phyloP scores from a whole-genome alignment of 495 filamentous ascomycete genomes.

The Podospora pseudoanserina region DNA sequence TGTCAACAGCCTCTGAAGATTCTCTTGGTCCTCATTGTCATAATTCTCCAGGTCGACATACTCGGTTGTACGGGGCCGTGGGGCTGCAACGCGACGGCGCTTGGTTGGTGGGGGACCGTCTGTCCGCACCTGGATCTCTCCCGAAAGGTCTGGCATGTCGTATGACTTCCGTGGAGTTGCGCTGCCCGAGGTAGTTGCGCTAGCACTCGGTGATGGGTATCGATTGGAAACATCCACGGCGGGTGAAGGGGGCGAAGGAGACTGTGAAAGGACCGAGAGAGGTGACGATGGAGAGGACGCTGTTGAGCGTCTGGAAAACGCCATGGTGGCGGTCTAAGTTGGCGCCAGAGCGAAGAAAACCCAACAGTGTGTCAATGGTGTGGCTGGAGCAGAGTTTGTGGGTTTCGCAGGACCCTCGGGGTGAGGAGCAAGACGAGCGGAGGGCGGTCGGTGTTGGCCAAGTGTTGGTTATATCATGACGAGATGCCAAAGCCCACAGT shows the following conservation, averaged over 20 bases:
- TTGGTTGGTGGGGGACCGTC: slow-evolving; percentile 67
- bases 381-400: not conserved
- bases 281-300: slow-evolving; percentile 48
- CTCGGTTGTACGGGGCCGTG: slow-evolving; percentile 69
- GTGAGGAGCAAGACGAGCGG: slow-evolving; percentile 1
- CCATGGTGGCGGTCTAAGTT: slow-evolving; percentile 18
- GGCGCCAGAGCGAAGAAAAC: not conserved
- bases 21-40: slow-evolving; percentile 40
- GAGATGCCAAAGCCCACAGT: not conserved
- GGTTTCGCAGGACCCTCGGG: not conserved
- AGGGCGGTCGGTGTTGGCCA: not conserved
- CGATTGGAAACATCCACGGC: slow-evolving; percentile 39
- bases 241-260: slow-evolving; percentile 53
- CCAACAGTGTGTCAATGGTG: slow-evolving; percentile 1
- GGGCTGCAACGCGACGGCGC: slow-evolving; percentile 60
- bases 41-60: slow-evolving; percentile 65
- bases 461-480: slow-evolving; percentile 30
- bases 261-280: slow-evolving; percentile 47
- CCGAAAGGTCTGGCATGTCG: slow-evolving; percentile 30
- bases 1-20: slow-evolving; percentile 66
- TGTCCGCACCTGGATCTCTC: slow-evolving; percentile 50
- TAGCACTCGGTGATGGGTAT: slow-evolving; percentile 44
- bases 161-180: slow-evolving; percentile 40
- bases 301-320: slow-evolving; percentile 2
- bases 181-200: slow-evolving; percentile 36